Evolutionary conservation across 495 filamentous ascomycete species (phyloP).

Genomic region (Lepraria neglecta): DNA sequence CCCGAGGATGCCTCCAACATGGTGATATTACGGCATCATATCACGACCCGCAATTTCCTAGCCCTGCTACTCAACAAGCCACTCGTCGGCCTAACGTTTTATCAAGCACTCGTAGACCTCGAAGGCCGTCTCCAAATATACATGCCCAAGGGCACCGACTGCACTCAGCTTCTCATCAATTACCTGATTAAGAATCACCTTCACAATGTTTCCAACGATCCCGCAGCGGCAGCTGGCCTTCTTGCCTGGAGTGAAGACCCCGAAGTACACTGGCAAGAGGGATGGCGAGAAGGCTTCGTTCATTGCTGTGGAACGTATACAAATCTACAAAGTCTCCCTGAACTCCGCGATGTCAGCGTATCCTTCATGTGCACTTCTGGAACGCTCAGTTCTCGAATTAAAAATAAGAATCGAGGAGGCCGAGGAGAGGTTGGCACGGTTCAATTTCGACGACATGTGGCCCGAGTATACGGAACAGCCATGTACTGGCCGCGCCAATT

Average conservation of each 20-base stretch:
- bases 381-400: constrained; percentile 52
- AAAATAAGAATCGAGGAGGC: constrained; percentile 52
- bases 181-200: constrained; percentile 48
- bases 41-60: constrained; percentile 60
- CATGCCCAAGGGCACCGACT: constrained; percentile 45
- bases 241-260: constrained; percentile 54
- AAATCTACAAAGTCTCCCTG: background rate
- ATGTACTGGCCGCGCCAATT: constrained; percentile 8
- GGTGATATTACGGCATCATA: constrained; percentile 47
- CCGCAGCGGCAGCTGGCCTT: constrained; percentile 51
- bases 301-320: constrained; percentile 9
- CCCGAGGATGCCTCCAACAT: constrained; percentile 41
- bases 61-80: constrained; percentile 50
- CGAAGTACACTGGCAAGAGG: constrained; percentile 46
- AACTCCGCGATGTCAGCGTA: constrained; percentile 7
- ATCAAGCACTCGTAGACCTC: constrained; percentile 51
- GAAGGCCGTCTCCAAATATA: constrained; percentile 47
- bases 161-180: constrained; percentile 32
- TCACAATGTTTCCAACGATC: constrained; percentile 56
- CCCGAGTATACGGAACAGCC: background rate
- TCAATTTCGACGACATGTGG: constrained; percentile 47
- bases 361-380: constrained; percentile 31
- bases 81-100: constrained; percentile 52
- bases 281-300: constrained; percentile 51
- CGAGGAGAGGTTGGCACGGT: constrained; percentile 49